phyloP scores from a whole-genome alignment of 1,139 yeast genomes.

The Geotrichum armillariae region DNA sequence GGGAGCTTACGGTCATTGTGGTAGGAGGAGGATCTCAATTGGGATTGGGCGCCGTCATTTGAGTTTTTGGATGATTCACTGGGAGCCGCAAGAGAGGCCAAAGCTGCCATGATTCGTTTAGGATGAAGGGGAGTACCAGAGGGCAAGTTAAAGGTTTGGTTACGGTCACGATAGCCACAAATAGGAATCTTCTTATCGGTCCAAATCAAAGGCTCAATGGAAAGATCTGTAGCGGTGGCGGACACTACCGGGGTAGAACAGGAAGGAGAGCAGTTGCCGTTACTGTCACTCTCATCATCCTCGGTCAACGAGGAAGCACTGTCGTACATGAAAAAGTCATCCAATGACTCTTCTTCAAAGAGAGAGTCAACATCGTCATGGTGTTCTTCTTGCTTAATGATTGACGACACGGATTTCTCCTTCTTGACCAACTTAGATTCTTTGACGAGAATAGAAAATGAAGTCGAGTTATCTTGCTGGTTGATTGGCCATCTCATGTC shows the following conservation, averaged over 20 bases:
- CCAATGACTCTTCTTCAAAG: constrained; percentile 14
- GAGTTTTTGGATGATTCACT: not conserved
- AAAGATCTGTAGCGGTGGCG: not conserved
- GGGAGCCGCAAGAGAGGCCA: constrained; percentile 13
- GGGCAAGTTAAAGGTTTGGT: constrained; percentile 17
- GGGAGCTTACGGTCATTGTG: constrained; percentile 1
- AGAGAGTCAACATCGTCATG: constrained; percentile 6
- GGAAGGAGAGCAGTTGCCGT: constrained; percentile 1
- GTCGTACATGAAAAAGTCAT: constrained; percentile 26
- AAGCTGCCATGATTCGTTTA: constrained; percentile 16
- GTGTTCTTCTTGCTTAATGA: constrained; percentile 1
- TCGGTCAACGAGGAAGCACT: constrained; percentile 22
- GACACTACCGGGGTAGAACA: not conserved
- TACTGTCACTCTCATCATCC: constrained; percentile 19
- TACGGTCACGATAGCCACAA: constrained; percentile 31
- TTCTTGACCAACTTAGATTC: too few relatives aligned
- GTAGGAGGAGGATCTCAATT: not conserved
- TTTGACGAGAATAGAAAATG: constrained; percentile 31
- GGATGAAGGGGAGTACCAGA: constrained; percentile 13
- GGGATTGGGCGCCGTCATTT: not conserved
- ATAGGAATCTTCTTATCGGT: constrained; percentile 29
- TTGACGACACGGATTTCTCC: too few relatives aligned
- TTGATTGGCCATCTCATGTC: constrained; percentile 32
- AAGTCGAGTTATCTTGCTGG: constrained; percentile 32
- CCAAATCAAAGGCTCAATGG: constrained; percentile 16